Base-by-base conservation (phyloP, 2,329 filamentous ascomycete species). In the Hypoxylon sp. region DNA sequence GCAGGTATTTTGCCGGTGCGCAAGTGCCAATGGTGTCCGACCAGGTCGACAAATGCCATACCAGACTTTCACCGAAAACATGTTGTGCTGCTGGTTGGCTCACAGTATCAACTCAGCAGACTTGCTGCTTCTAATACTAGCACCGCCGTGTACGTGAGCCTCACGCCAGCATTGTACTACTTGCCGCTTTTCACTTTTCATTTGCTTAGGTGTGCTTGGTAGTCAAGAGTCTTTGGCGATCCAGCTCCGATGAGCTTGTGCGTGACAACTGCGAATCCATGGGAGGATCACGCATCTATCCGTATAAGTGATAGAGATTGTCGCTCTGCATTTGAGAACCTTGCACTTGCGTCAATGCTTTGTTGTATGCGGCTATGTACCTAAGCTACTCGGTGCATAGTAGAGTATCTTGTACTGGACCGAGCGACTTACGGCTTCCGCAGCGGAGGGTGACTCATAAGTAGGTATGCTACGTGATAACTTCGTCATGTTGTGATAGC, bases 281-380 rank as follows among this genome's bases (percentile, higher is more conserved):
- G 52, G 49, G 51, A 61, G 68, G 68, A 71, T 69, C 61, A 67
- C 62, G 68, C 68, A 68, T 63, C 65, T 67, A 68, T 36, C 65
- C 65, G 70, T 68, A 60, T 69, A 56, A 51, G 46, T 63, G 52
- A 67, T 46, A 67, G 60, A 63, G 59, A 68, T 67, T 72, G 67
- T 72, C 64, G 63, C 63, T 56, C 56, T 60, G 63, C 63, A 65
- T 71, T 56, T 55, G 9, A 25, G 55, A 75, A 66, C 75, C 78
- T 78, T 79, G 78, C 72, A 77, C 67, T 65, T 79, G 78, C 78
- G 76, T 81, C 79, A 80, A 81, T 80, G 79, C 79, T 75, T 79
- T 80, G 73, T 71, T 62, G 41, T 58, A 75, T 79, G 78, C 77
- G 76, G 67, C 67, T 67, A 58, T 67, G 53, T 63, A 49, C 30